Evolutionary conservation across 768 basidiomycete genomes (phyloP).

Genomic region (Rhodocollybia butyracea): DNA sequence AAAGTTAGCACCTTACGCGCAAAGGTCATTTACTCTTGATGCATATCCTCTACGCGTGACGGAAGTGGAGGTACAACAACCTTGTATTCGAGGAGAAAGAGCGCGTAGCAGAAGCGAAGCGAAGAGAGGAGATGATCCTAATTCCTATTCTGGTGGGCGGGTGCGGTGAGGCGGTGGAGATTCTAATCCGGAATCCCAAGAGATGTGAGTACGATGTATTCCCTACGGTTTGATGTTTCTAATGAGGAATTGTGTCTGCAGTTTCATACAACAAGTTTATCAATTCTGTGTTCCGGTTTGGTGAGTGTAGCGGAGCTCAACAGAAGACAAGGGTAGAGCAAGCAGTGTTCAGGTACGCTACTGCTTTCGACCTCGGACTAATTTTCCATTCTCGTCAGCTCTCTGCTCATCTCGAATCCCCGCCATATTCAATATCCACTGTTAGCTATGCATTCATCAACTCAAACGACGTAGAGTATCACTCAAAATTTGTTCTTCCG

Average conservation of each 20-base stretch:
- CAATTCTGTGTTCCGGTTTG: conserved; percentile 87
- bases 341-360: conserved; percentile 82
- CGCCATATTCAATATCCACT: conserved; percentile 59
- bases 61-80: conserved; percentile 43
- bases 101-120: conserved; percentile 18
- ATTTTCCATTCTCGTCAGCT: conserved; percentile 47
- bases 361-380: neutral
- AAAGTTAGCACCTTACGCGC: no score
- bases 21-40: no score
- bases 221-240: neutral
- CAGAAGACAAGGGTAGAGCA: conserved; percentile 56
- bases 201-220: conserved; percentile 59
- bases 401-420: conserved; percentile 80
- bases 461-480: conserved; percentile 83
- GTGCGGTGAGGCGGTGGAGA: conserved; percentile 86
- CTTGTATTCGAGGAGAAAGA: conserved; percentile 24
- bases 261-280: conserved; percentile 95
- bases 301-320: conserved; percentile 93
- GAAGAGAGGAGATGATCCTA: conserved; percentile 39
- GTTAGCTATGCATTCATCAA: conserved; percentile 41
- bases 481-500: conserved; percentile 70
- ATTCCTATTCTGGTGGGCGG: conserved; percentile 38
- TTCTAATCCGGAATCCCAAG: conserved; percentile 83
- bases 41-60: no score
- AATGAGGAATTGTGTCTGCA: conserved; percentile 31